phyloP scores from a whole-genome alignment of 176 grass and related monocot species.

The Secale cereale region DNA sequence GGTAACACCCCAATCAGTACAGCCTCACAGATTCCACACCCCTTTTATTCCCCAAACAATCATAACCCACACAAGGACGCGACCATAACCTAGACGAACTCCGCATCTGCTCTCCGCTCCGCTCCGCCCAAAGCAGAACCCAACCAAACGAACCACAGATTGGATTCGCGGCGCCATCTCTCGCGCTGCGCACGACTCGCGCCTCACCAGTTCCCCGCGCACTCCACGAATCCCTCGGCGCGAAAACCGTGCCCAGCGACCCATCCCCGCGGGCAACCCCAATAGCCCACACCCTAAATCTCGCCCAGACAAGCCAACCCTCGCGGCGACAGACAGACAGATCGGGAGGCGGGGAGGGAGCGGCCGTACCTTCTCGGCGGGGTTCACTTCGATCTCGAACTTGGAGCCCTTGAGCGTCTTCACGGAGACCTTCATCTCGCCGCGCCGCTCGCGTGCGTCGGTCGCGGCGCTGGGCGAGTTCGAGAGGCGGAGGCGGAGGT shows the following conservation, averaged over 20 bases:
- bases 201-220: not conserved
- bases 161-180: conserved; percentile 12
- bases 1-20: not conserved
- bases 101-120: not conserved
- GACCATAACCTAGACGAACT: not conserved
- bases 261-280: not conserved
- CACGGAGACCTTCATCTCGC: conserved; percentile 71
- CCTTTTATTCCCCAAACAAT: conserved; percentile 1
- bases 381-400: conserved; percentile 72
- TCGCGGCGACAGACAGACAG: conserved; percentile 1
- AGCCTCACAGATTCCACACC: not conserved
- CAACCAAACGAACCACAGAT: not conserved
- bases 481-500: conserved; percentile 1
- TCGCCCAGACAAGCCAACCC: not conserved
- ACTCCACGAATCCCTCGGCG: not conserved
- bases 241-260: not conserved
- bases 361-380: conserved; percentile 47
- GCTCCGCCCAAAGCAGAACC: not conserved
- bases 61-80: not conserved
- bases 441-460: not conserved
- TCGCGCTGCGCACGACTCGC: not conserved
- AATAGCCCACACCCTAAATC: not conserved
- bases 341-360: conserved; percentile 15
- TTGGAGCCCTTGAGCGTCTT: conserved; percentile 80
- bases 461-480: not conserved